These are phyloP conservation scores for Dillenia turbinata DNA, from an alignment of 164 flowering plant species.

Conservation along the genomic window DNA sequence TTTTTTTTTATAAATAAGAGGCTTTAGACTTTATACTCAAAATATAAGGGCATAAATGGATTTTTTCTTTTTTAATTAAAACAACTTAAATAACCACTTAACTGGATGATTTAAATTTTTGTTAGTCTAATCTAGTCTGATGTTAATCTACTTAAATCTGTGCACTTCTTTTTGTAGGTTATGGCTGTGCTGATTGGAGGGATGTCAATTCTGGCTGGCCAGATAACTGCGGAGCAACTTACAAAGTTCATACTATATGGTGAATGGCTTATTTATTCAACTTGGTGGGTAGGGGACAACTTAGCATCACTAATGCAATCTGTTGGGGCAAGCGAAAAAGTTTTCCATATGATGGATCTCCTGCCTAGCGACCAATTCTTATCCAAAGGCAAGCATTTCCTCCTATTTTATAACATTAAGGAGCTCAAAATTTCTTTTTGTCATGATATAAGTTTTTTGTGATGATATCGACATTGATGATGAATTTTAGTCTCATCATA, in stretches of 20 bases:
- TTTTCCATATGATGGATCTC: conserved; percentile 88
- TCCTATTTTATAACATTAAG: neutral
- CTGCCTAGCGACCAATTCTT: conserved; percentile 69
- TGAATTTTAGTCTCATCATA: too few species aligned
- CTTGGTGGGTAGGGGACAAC: conserved; percentile 97
- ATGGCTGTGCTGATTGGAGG: conserved; percentile 92
- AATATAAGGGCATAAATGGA: too few species aligned
- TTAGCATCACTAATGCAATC: conserved; percentile 88
- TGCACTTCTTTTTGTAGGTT: conserved; percentile 43
- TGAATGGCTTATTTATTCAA: conserved; percentile 91
- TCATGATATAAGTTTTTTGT: too few species aligned
- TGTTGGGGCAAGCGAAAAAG: conserved; percentile 97
- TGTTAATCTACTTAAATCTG: conserved; percentile 6
- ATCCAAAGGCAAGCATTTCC: conserved; percentile 51
- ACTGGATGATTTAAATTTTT: too few species aligned
- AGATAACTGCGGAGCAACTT: conserved; percentile 86
- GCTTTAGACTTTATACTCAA: too few species aligned
- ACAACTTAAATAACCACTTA: too few species aligned
- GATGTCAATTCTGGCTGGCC: conserved; percentile 67
- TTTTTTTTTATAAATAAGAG: too few species aligned
- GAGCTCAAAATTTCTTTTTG: too few species aligned
- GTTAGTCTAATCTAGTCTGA: too few species aligned
- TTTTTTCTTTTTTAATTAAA: too few species aligned
- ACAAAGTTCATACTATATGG: conserved; percentile 88
- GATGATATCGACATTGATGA: too few species aligned